Evolutionary conservation across 257 asterid species (phyloP), one percentile per base, ranked within the genome.

Genomic region (Solanum stenotomum): DNA sequence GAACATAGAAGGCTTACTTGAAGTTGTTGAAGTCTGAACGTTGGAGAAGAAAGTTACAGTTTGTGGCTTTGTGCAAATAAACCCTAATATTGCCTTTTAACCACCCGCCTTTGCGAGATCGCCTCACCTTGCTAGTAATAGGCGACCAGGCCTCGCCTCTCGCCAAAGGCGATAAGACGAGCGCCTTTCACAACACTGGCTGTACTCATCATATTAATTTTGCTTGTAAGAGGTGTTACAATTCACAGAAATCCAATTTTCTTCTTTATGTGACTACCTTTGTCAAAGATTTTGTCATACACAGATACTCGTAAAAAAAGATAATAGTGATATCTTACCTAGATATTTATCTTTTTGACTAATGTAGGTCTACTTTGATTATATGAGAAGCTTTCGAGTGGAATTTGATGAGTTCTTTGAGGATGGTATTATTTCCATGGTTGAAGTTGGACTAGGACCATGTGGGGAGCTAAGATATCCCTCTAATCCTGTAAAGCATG

Each of bases 371-470:
- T 96, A 96, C 90, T 93, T 91, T 89, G 98, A 96, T 87, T 96
- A 91, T 87, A 94, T 96, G 98, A 94, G 96, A 93, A 94, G 94
- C 91, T 96, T 96, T 83, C 93, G 97, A 13, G 92, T 93, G 63
- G 98, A 93, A 91, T 96, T 96, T 87, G 94, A 93, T 85, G 98
- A 95, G 89, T 93, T 94, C 91, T 96, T 96, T 88, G 94, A 87
- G 29, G 86, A 82, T 82, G 86, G 71, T 46, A 82, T 92, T 40
- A 94, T 96, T 78, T 88, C 95, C 75, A 96, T 93, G 85, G 94
- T 96, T 87, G 98, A 96, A 93, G 92, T 96, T 67, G 98, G 98
- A 83, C 94, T 96, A 56, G 98, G 98, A 78, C 93, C 98, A 37
- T 94, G 98, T 85, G 98, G 98, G 86, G 98, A 94, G 90, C 89